Conservation (phyloP, 345 rosid species). For the Sonneratia alba region DNA sequence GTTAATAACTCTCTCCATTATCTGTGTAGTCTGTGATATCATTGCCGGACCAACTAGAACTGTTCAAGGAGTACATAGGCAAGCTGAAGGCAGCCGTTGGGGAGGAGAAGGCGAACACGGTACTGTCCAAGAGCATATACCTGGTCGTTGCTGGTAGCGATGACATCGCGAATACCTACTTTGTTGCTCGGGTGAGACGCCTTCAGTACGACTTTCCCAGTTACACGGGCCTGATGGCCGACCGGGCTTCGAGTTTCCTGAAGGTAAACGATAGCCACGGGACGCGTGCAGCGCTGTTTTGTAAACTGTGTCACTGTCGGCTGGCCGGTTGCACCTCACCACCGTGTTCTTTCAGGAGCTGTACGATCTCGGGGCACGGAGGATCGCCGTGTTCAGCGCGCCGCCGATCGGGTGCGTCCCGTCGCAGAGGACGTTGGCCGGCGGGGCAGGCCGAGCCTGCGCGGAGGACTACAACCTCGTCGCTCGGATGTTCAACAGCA, state of each 20-base stretch:
- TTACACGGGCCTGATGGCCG: slow-evolving; percentile 37
- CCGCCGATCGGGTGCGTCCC: slow-evolving; percentile 42
- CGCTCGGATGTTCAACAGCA: slow-evolving; percentile 11
- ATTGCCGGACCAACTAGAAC: slow-evolving; percentile 28
- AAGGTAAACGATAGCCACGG: slow-evolving; percentile 14
- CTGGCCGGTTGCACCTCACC: too few relatives aligned
- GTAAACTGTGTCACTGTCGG: too few relatives aligned
- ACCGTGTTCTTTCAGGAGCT: slow-evolving; percentile 17
- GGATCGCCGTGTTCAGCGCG: slow-evolving; percentile 27
- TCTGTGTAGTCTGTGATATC: slow-evolving; percentile 30
- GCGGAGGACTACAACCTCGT: slow-evolving; percentile 17
- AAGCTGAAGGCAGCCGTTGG: slow-evolving; percentile 36
- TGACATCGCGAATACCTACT: slow-evolving; percentile 58
- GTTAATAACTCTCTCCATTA: too few relatives aligned
- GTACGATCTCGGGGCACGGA: slow-evolving; percentile 30
- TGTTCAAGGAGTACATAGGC: slow-evolving; percentile 39
- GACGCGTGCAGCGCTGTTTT: too few relatives aligned
- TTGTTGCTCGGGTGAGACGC: slow-evolving; percentile 20
- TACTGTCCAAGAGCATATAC: slow-evolving; percentile 32
- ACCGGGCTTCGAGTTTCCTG: slow-evolving; percentile 34
- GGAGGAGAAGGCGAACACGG: slow-evolving; percentile 31
- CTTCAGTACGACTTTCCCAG: slow-evolving; percentile 28
- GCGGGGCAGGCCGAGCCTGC: slow-evolving; percentile 24
- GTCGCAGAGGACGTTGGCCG: slow-evolving; percentile 23
- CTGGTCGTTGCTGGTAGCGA: slow-evolving; percentile 41